Percentiles rank a stretch among this genome's conserved stretches.
Evolutionary conservation across 2,329 filamentous ascomycete genomes (phyloP).

Genomic region (Cercospora nicotianae): DNA sequence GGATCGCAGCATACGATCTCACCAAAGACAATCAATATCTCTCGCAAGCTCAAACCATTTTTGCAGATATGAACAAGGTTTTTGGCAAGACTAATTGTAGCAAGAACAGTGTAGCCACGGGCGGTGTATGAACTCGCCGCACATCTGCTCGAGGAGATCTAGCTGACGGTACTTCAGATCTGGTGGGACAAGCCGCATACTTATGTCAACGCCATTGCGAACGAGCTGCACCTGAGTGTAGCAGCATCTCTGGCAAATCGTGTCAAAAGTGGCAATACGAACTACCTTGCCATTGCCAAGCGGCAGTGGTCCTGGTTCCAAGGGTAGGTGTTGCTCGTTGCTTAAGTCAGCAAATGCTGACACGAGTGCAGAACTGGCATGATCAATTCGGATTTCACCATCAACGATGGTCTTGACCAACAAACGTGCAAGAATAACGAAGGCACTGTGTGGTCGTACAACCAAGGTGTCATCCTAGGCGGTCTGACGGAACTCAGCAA

Average conservation of each 20-base stretch:
- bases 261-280: conserved; percentile 37
- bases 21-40: conserved; percentile 50
- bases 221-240: conserved; percentile 57
- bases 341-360: neutral
- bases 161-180: conserved; percentile 39
- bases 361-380: conserved; percentile 42
- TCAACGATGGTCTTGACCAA: conserved; percentile 55
- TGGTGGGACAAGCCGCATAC: conserved; percentile 50
- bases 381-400: conserved; percentile 51
- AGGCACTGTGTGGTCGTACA: conserved; percentile 49
- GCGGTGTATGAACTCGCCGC: conserved; percentile 30
- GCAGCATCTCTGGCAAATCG: conserved; percentile 59
- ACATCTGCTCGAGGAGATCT: neutral
- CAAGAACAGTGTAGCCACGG: conserved; percentile 20
- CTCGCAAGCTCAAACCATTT: conserved; percentile 51
- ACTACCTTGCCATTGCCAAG: conserved; percentile 50
- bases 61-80: conserved; percentile 47
- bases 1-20: conserved; percentile 57
- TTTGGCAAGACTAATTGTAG: conserved; percentile 46
- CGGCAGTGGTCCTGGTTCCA: conserved; percentile 55
- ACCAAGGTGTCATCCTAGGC: conserved; percentile 62
- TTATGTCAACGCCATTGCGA: conserved; percentile 57
- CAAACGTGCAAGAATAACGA: conserved; percentile 56
- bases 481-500: conserved; percentile 56
- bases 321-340: conserved; percentile 10